Base-by-base conservation (phyloP, 495 filamentous ascomycete species). In the Collariella sp. region DNA sequence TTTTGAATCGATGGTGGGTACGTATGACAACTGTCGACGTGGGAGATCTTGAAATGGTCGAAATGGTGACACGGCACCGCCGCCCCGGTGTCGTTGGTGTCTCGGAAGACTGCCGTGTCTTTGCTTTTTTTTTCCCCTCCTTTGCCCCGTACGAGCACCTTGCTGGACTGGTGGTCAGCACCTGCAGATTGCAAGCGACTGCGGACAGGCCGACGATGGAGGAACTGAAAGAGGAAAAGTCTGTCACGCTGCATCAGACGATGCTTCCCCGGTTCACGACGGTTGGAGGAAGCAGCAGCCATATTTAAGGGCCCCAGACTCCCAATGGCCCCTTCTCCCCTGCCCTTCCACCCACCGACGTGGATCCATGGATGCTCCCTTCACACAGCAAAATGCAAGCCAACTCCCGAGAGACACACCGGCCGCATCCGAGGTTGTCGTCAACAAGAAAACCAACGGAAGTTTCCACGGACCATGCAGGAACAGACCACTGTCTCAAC, bases 71-170 rank as follows among this genome's bases (percentile, higher is more conserved):
- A 26, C 4, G 22, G 5, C 29, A 23, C 44, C 34, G 15, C 35
- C 31, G 36, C 35, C 31, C 40, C 47, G 18, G 34, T 41, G 19
- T 29, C 18, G 35, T 41, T 35, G 23, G 31, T 52, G 56, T 58
- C 56, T 58, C 50, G 50, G 46, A 52, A 29, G 39, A 33, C 45
- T 46, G 34, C n/a, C 36, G 24, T 41, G 38, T 39, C 26, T 52
- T 35, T 58, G 33, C 45, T 53, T 58, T 52, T 52, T 46, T 18
- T 12, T 22, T 20, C n/a, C 40, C 36, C 19, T 5, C 18, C n/a
- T n/a, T 35, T 23, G 34, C 35, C 34, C 45, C 31, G 18, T 35
- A 19, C 16, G 29, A 2, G 46, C 20, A 12, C 46, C 33, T 39
- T 39, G 26, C 26, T 31, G 26, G 26, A 9, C 26, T 31, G 26